Conservation (phyloP, 805 yeast species). For the Wickerhamomyces xylosicus region DNA sequence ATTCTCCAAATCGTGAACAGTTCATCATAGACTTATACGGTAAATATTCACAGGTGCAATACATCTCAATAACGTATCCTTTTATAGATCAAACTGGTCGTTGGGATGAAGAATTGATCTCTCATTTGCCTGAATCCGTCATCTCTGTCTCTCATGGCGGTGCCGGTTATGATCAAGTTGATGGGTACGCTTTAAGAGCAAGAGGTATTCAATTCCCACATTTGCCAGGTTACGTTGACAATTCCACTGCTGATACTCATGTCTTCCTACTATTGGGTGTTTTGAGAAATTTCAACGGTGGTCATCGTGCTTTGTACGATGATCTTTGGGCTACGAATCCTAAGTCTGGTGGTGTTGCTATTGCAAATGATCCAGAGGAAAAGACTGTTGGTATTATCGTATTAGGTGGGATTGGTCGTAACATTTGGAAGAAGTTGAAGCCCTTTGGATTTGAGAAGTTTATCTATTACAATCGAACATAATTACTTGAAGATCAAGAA, state of each 20-base stretch:
- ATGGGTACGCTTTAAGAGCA: slow-evolving; percentile 27
- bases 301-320: slow-evolving; percentile 20
- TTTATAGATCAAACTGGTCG: slow-evolving; percentile 40
- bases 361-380: slow-evolving; percentile 33
- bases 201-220: slow-evolving; percentile 34
- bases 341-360: slow-evolving; percentile 28
- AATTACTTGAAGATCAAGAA: slow-evolving; percentile 35
- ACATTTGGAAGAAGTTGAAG: slow-evolving; percentile 35
- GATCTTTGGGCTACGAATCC: slow-evolving; percentile 20
- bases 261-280: slow-evolving; percentile 40
- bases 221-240: slow-evolving; percentile 31
- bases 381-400: slow-evolving; percentile 46
- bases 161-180: slow-evolving; percentile 43
- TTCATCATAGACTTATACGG: slow-evolving; percentile 26
- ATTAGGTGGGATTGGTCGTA: slow-evolving; percentile 46
- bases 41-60: slow-evolving; percentile 27
- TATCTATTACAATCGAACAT: slow-evolving; percentile 38
- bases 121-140: slow-evolving; percentile 29
- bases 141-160: slow-evolving; percentile 41
- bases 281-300: slow-evolving; percentile 36
- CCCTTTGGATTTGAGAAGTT: slow-evolving; percentile 43
- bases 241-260: slow-evolving; percentile 54
- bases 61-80: slow-evolving; percentile 46
- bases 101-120: slow-evolving; percentile 31
- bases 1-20: slow-evolving; percentile 26